Base-by-base conservation (phyloP, 176 grass and related monocot species). In the Triticum turgidum region DNA sequence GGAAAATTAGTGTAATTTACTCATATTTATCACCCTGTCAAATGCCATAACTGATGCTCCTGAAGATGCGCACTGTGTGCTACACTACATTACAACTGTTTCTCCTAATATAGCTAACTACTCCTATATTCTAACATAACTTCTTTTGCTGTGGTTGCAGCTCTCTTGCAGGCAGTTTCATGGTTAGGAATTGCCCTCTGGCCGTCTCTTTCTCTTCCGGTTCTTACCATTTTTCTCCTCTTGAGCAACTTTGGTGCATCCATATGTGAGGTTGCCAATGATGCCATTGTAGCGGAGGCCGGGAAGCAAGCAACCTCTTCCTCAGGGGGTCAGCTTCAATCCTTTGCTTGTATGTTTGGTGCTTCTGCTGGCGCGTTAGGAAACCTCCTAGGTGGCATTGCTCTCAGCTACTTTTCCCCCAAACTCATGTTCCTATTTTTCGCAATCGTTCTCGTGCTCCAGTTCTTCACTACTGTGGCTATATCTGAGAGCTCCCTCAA, bases 241-340 rank as follows among this genome's bases (percentile, higher is more conserved):
- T 89, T 99, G 33, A 92, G 97, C 85, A 99, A 99, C 84, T 93
- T 99, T 61, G 97, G 97, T 44, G 94, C 97, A 35, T 96, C 97
- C 68, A 90, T 96, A 87, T 93, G 88, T 81, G 97, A 99, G 90
- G 97, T 99, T 79, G 97, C 97, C 39, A 99, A 99, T 88, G 97
- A 96, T 84, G 97, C 97, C 83, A 94, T 99, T 69, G 94, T 99
- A 47, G 92, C 89, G 0, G 97, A 99, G 73, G 90, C 89, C 9
- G 94, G 87, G 82, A 99, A 99, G 88, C 81, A 87, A 71, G 49
- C 24, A 2, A 65, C 81, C 27, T 86, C 88, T 59, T 90, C 85
- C 58, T 89, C 88, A 18, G 88, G 62, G 61, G 92, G 90, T 33
- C 90, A 94, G 65, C 92, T 99, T 69, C 97, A 99, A 69, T 99